Percentiles rank a stretch among this genome's conserved stretches.
phyloP scores from a whole-genome alignment of 2,329 filamentous ascomycete species.

The Fusarium avenaceum region DNA sequence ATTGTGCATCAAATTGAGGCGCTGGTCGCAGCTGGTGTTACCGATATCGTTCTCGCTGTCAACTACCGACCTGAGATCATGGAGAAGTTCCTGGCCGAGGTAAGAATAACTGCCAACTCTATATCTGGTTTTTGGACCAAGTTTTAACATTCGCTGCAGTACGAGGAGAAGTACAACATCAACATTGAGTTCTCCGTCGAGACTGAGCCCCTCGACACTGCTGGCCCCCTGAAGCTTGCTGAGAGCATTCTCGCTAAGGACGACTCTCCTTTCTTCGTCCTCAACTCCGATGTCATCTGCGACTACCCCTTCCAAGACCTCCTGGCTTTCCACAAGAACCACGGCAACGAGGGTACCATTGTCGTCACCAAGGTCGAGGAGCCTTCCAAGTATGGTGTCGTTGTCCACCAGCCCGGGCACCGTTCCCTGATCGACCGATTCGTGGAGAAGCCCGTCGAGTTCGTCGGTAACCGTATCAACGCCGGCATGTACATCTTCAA shows the following conservation, averaged over 20 bases:
- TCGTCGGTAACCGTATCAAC: conserved; percentile 98
- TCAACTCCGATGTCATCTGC: conserved; percentile 99
- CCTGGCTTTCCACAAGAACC: conserved; percentile 89
- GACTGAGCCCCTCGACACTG: conserved; percentile 93
- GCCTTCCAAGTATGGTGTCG: conserved; percentile 97
- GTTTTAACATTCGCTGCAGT: conserved; percentile 63
- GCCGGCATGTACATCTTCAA: conserved; percentile 99
- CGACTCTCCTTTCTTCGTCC: conserved; percentile 94
- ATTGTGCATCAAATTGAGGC: conserved; percentile 98
- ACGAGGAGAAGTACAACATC: conserved; percentile 91
- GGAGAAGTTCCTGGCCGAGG: conserved; percentile 92
- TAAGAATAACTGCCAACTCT: conserved; percentile 55
- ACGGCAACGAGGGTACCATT: conserved; percentile 97
- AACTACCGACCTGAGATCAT: conserved; percentile 99
- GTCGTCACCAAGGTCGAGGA: conserved; percentile 99
- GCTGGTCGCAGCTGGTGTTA: conserved; percentile 92
- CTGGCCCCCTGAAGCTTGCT: conserved; percentile 94
- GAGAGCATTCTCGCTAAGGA: conserved; percentile 94
- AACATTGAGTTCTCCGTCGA: conserved; percentile 98
- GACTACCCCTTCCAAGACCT: conserved; percentile 95
- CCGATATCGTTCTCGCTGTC: conserved; percentile 96
- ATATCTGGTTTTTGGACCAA: neutral
- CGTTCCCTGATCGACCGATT: conserved; percentile 95
- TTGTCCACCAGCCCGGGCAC: conserved; percentile 96
- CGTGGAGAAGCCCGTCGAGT: conserved; percentile 99